phyloP scores from a whole-genome alignment of 805 yeast species.

The Saccharomyces kudriavzevii region DNA sequence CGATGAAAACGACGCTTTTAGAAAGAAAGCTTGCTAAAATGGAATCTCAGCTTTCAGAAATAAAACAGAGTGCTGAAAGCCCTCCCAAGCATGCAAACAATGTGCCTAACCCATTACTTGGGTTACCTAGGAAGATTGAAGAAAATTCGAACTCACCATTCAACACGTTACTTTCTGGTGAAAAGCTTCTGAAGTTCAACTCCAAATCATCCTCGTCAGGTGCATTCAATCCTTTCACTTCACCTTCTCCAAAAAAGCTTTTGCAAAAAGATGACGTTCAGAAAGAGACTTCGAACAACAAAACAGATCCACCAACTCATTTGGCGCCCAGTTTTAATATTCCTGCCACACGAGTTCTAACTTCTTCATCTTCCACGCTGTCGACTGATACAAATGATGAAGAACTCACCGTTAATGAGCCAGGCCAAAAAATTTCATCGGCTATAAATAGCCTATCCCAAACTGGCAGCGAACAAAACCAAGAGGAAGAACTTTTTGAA shows the following conservation, averaged over 20 bases:
- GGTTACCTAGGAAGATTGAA: background rate
- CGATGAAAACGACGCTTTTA: slow-evolving; percentile 21
- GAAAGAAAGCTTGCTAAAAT: slow-evolving; percentile 26
- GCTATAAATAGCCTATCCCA: background rate
- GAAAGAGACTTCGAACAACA: background rate
- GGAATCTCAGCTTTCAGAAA: slow-evolving; percentile 16
- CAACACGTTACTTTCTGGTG: background rate
- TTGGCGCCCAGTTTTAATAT: background rate
- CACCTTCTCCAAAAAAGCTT: background rate
- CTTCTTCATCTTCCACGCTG: background rate
- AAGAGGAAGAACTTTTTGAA: background rate
- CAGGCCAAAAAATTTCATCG: background rate
- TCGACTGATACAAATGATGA: background rate
- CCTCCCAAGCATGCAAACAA: slow-evolving; percentile 6
- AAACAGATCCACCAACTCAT: background rate
- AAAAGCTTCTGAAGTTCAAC: background rate
- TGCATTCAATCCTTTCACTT: background rate
- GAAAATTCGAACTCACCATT: background rate
- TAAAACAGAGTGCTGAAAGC: slow-evolving; percentile 15
- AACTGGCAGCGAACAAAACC: background rate
- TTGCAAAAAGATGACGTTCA: background rate
- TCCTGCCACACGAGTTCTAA: background rate
- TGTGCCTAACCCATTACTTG: background rate
- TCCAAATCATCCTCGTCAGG: background rate
- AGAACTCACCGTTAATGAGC: background rate